Percentiles rank a stretch among this genome's conserved stretches.
Conservation (phyloP, 75 land plant genomes). For the Cryptomeria japonica region DNA sequence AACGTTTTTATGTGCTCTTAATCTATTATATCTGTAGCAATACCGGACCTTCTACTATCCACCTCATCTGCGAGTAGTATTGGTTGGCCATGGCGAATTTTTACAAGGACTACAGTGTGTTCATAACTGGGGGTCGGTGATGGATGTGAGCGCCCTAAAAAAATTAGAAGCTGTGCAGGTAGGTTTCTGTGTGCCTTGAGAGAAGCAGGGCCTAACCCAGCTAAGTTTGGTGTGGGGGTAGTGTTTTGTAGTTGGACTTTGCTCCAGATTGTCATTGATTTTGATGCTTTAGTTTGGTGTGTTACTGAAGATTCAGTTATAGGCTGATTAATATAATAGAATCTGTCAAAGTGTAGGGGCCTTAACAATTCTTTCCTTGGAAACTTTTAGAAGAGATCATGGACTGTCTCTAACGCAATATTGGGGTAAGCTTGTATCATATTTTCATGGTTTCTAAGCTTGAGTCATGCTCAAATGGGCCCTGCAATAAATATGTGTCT, state of each 20-base stretch:
- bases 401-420: background rate
- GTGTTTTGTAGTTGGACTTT: background rate
- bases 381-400: background rate
- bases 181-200: background rate
- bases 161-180: background rate
- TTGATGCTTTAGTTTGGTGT: background rate
- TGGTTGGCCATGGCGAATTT: too few species aligned
- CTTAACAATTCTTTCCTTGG: background rate
- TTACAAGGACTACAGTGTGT: too few species aligned
- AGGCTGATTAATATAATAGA: background rate
- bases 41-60: too few species aligned
- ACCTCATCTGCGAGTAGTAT: too few species aligned
- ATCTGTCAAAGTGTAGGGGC: background rate
- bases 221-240: background rate
- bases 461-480: background rate
- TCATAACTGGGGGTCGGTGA: background rate
- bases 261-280: background rate
- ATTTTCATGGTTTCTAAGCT: background rate
- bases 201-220: background rate
- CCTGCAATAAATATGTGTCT: background rate
- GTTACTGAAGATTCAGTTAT: background rate
- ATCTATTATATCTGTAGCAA: too few species aligned
- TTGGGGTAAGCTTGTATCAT: background rate
- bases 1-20: too few species aligned
- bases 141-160: background rate